Base-by-base conservation (phyloP, 768 basidiomycete species). In the Boletus sp. region DNA sequence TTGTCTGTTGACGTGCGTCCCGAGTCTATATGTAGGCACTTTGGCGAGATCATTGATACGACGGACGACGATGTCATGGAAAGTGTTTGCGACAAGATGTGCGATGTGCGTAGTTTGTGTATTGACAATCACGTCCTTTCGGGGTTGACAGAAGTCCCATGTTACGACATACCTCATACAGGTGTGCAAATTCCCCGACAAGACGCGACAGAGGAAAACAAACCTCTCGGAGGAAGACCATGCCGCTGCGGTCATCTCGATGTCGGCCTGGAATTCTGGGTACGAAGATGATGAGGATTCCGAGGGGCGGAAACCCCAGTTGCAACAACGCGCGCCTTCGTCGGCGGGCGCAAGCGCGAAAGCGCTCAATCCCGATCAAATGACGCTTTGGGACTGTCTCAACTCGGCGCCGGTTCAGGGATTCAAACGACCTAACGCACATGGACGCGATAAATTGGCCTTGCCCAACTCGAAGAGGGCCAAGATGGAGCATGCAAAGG, bases 101-200 rank as follows among this genome's bases (percentile, higher is more conserved):
- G 91, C 61, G 91, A 93, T 66, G 90, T 90, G 62, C 25, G 84
- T 69, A 4, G 1, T 51, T 14, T 42, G 62, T 15, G 34, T 49
- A 5, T 38, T 32, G 1, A 21, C n/a, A 2, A 11, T 25, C 33
- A 37, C 38, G 37, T 10, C 47, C 43, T n/a, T 3, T 17, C 4
- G 21, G 13, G 27, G 11, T 21, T 42, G 29, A 45, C 15, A 25
- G 6, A 11, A 37, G 5, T 5, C 19, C 10, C 8, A 2, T 29
- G 21, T n/a, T 13, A 23, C 32, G 19, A 29, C 5, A 2, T 33
- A 1, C 13, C 15, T 41, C 13, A 42, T 23, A n/a, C 17, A 92
- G 90, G 78, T 90, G 4, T 93, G 91, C 73, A 90, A 87, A 70
- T 83, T 83, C 57, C 87, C 88, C 0, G 84, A 84, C 23, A 90